These are phyloP conservation scores for Vittaforma corneae DNA, from an alignment of 371 early-diverging fungal genomes.

Conservation along the genomic window DNA sequence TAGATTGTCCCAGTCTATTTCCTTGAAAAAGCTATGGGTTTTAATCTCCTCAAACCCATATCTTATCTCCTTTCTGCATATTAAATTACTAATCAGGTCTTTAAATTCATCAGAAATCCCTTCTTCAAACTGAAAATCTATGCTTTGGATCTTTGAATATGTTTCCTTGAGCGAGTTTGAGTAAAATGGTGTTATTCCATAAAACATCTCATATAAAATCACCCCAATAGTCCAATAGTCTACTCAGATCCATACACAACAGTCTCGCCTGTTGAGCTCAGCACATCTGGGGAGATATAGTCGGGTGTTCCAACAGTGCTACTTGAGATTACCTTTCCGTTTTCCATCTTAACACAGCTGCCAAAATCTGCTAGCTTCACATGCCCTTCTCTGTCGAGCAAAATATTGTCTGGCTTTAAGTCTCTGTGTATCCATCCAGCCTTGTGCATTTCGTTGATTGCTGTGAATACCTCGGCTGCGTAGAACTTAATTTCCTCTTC, in stretches of 20 bases:
- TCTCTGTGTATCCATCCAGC: conserved; percentile 62
- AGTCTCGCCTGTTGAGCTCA: conserved; percentile 68
- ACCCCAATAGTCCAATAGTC: conserved; percentile 96
- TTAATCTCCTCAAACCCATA: conserved; percentile 67
- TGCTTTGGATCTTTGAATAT: conserved; percentile 64
- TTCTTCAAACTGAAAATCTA: conserved; percentile 48
- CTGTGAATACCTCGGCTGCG: conserved; percentile 53
- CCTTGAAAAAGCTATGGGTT: conserved; percentile 72
- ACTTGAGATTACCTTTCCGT: conserved; percentile 63
- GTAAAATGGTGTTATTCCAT: conserved; percentile 84
- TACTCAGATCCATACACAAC: conserved; percentile 64
- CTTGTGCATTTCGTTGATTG: conserved; percentile 52
- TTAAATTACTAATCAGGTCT: conserved; percentile 52
- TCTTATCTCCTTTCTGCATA: conserved; percentile 59
- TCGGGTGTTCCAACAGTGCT: conserved; percentile 87
- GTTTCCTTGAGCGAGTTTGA: conserved; percentile 81
- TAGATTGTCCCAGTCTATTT: conserved; percentile 67
- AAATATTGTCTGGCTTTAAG: conserved; percentile 75
- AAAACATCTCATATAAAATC: conserved; percentile 80
- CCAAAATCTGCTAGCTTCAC: conserved; percentile 80
- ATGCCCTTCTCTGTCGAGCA: conserved; percentile 66
- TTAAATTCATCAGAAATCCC: conserved; percentile 40
- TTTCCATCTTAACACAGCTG: conserved; percentile 59
- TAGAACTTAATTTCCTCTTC: conserved; percentile 59
- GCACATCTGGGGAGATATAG: conserved; percentile 85